phyloP scores from a whole-genome alignment of 225 moss, liverwort and hornwort species.

The Asterella californica region DNA sequence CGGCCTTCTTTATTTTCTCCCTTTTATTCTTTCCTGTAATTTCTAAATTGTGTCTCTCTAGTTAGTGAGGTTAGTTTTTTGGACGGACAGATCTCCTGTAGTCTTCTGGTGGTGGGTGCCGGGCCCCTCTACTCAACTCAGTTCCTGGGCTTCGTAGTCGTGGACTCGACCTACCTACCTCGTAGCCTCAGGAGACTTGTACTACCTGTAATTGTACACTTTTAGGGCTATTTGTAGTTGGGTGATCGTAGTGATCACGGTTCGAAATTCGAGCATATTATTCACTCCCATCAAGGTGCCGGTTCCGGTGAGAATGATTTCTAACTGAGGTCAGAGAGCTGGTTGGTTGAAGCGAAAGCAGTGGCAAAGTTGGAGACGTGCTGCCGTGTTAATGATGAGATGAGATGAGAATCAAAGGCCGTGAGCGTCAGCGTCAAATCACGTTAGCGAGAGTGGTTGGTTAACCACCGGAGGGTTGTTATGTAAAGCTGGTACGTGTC shows the following conservation, averaged over 20 bases:
- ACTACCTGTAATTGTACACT: conserved; percentile 16
- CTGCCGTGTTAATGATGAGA: background rate
- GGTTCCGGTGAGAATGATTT: background rate
- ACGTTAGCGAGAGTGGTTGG: background rate
- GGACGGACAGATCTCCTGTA: background rate
- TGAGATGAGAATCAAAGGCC: background rate
- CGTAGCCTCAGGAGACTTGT: background rate
- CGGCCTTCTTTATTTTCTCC: background rate
- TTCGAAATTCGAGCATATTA: no score
- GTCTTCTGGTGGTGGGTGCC: background rate
- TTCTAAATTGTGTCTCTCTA: conserved; percentile 10
- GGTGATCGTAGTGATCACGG: background rate
- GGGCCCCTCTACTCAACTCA: background rate
- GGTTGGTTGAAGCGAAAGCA: background rate
- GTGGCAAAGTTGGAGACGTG: background rate
- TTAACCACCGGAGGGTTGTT: background rate
- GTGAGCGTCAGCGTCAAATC: background rate
- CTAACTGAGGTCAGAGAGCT: background rate
- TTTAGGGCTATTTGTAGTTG: conserved; percentile 15
- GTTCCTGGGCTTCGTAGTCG: background rate
- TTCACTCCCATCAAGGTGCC: background rate
- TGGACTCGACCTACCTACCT: background rate
- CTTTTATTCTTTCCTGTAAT: background rate
- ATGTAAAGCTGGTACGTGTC: background rate
- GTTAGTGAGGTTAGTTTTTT: conserved; percentile 12